Evolutionary conservation across 192 early-diverging fungal species (phyloP).

Genomic region (Phlyctochytrium planicorne): DNA sequence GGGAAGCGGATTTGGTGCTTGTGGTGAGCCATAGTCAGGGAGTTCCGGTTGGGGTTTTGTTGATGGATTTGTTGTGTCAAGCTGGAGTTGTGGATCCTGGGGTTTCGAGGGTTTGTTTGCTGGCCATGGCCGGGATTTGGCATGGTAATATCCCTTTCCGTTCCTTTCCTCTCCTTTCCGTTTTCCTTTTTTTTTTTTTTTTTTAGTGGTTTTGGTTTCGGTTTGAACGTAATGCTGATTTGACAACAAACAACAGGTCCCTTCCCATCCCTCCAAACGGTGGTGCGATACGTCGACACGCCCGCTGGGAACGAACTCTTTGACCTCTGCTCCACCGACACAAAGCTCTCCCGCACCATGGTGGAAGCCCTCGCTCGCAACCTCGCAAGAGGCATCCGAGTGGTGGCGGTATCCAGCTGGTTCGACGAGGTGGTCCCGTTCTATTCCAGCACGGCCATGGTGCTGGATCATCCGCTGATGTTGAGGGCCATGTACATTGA

Average conservation of each 20-base stretch:
- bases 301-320: not conserved
- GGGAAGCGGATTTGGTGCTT: slow-evolving; percentile 72
- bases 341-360: not conserved
- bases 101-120: slow-evolving; percentile 66
- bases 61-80: slow-evolving; percentile 68
- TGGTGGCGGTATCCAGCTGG: slow-evolving; percentile 76
- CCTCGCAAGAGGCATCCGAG: slow-evolving; percentile 67
- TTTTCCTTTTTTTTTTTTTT: too few species aligned
- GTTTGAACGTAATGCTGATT: too few species aligned
- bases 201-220: too few species aligned
- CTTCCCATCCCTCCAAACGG: not conserved
- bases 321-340: not conserved
- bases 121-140: slow-evolving; percentile 91
- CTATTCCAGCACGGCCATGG: slow-evolving; percentile 15
- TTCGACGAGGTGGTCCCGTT: slow-evolving; percentile 94
- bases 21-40: slow-evolving; percentile 91
- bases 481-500: slow-evolving; percentile 88
- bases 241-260: too few species aligned
- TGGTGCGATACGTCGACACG: not conserved
- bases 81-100: slow-evolving; percentile 57
- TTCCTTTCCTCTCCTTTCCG: not conserved
- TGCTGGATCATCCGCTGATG: slow-evolving; percentile 44
- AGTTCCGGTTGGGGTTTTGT: slow-evolving; percentile 77
- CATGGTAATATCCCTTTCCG: slow-evolving; percentile 40
- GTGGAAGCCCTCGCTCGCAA: not conserved